Evolutionary conservation across 768 basidiomycete species (phyloP).

Genomic region (Leccinum ochraceum): DNA sequence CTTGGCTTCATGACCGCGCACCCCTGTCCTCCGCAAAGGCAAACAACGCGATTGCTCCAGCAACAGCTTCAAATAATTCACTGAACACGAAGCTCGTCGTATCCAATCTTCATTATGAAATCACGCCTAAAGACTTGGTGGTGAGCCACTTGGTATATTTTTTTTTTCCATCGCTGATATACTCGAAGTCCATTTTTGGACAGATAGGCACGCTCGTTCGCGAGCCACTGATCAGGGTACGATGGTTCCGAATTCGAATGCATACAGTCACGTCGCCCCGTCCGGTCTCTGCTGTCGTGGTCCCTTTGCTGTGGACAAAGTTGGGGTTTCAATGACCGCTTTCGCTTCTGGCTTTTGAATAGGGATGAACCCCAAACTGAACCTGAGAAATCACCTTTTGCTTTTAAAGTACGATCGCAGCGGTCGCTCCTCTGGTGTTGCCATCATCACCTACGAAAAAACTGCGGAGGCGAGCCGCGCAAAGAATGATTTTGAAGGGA

Average conservation of each 20-base stretch:
- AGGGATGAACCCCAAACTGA: slow-evolving; percentile 49
- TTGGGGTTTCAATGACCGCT: slow-evolving; percentile 38
- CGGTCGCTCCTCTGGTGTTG: slow-evolving; percentile 86
- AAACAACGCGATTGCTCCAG: slow-evolving; percentile 26
- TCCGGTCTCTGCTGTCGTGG: slow-evolving; percentile 37
- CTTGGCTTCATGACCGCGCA: slow-evolving; percentile 79
- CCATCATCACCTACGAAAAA: slow-evolving; percentile 78
- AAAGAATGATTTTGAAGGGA: slow-evolving; percentile 83
- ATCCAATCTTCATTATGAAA: slow-evolving; percentile 89
- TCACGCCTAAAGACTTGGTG: slow-evolving; percentile 84
- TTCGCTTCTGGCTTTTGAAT: slow-evolving; percentile 44
- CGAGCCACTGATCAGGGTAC: slow-evolving; percentile 95
- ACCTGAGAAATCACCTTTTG: slow-evolving; percentile 52
- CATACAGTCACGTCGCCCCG: slow-evolving; percentile 34
- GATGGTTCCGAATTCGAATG: slow-evolving; percentile 51
- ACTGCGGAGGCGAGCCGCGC: slow-evolving; percentile 77
- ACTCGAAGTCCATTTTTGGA: slow-evolving; percentile 78
- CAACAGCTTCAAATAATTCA: slow-evolving; percentile 27
- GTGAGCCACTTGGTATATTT: slow-evolving; percentile 48
- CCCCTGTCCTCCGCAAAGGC: slow-evolving; percentile 39
- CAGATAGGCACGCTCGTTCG: slow-evolving; percentile 90
- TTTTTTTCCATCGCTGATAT: slow-evolving; percentile 6
- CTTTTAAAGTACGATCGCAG: slow-evolving; percentile 90
- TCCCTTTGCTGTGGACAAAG: slow-evolving; percentile 27
- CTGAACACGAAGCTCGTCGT: slow-evolving; percentile 67